Conservation (phyloP, 1,284 basidiomycete species). For the Pseudozyma tsukubaensis region DNA sequence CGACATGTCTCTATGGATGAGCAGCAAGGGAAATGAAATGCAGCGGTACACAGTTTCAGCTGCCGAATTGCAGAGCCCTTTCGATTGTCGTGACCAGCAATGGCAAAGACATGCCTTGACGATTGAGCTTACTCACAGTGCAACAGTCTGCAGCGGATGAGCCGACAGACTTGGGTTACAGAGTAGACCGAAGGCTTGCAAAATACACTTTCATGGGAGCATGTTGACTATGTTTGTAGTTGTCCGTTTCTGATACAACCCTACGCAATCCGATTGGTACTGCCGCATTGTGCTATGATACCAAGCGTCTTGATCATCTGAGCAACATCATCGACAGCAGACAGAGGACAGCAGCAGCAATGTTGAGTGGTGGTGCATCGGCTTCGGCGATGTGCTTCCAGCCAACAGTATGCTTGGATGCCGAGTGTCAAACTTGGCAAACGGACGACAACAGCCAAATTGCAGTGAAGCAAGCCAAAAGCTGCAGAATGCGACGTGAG, state of each 20-base stretch:
- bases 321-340: conserved; percentile 3
- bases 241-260: too few species aligned
- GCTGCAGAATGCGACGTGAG: conserved; percentile 18
- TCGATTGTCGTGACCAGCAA: too few species aligned
- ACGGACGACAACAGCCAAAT: too few species aligned
- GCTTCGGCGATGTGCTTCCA: conserved; percentile 35
- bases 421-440: conserved; percentile 27
- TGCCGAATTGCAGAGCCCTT: conserved; percentile 1
- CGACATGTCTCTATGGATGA: conserved; percentile 18
- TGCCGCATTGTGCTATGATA: too few species aligned
- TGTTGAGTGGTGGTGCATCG: conserved; percentile 5
- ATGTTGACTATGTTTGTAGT: too few species aligned
- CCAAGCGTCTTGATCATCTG: too few species aligned
- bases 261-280: too few species aligned
- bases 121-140: conserved; percentile 6
- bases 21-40: background rate
- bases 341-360: background rate
- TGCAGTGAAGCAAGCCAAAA: conserved; percentile 2
- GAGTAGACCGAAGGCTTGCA: too few species aligned
- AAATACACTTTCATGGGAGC: too few species aligned
- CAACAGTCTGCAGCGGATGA: background rate
- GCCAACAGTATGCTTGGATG: background rate
- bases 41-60: conserved; percentile 14
- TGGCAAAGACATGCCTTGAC: conserved; percentile 13
- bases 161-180: too few species aligned